phyloP scores from a whole-genome alignment of 2,329 filamentous ascomycete species.

The Iodosphaeria phyllophila region DNA sequence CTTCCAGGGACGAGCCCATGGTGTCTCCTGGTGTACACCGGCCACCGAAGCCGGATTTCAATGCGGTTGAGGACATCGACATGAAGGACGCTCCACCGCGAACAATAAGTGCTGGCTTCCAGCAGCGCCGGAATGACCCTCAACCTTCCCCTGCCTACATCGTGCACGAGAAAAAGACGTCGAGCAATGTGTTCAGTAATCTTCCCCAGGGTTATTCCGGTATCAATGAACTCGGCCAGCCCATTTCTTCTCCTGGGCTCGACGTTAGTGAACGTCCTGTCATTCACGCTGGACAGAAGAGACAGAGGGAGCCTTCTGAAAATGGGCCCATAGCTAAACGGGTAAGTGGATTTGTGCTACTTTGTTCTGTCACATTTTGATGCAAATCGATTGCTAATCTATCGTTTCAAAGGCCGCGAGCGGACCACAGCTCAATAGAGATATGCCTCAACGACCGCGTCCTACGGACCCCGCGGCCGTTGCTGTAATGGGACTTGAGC shows the following conservation, averaged over 20 bases:
- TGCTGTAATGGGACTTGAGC: no score
- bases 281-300: conserved; percentile 12
- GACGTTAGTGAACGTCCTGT: conserved; percentile 10
- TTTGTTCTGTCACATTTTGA: not conserved
- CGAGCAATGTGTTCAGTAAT: conserved; percentile 2
- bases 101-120: conserved; percentile 7
- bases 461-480: no score
- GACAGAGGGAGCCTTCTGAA: conserved; percentile 9
- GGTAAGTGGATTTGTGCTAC: conserved; percentile 6
- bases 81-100: conserved; percentile 12
- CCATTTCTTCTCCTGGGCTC: conserved; percentile 5
- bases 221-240: conserved; percentile 14
- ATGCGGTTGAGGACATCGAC: conserved; percentile 8
- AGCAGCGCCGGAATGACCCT: no score
- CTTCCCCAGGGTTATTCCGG: conserved; percentile 4
- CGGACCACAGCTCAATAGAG: not conserved
- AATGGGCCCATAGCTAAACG: conserved; percentile 9
- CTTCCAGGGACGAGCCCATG: not conserved
- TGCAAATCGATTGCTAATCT: not conserved
- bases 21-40: not conserved
- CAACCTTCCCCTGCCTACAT: conserved; percentile 6
- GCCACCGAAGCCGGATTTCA: not conserved
- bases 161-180: no score
- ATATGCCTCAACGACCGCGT: no score
- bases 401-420: not conserved